phyloP scores from a whole-genome alignment of 257 asterid species.

The Nicotiana obtusifolia region DNA sequence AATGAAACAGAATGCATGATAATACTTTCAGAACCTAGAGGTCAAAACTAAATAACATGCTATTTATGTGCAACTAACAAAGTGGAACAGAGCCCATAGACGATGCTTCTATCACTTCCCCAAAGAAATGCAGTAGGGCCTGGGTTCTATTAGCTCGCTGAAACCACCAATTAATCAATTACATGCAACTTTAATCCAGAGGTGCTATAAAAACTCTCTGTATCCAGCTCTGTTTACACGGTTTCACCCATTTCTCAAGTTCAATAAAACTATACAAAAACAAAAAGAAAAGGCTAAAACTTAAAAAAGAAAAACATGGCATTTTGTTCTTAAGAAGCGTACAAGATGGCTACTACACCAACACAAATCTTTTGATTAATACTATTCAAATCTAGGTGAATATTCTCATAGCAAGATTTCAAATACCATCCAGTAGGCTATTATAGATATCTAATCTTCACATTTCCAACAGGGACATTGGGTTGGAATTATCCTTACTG shows the following conservation, averaged over 20 bases:
- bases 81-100: neutral
- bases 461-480: neutral
- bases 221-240: neutral
- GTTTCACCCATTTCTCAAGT: neutral
- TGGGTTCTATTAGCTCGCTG: neutral
- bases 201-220: neutral
- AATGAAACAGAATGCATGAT: neutral
- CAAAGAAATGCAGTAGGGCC: constrained; percentile 1
- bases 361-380: neutral
- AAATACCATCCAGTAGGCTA: neutral
- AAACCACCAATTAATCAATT: neutral
- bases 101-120: neutral
- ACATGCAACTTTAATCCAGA: neutral
- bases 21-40: neutral
- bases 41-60: neutral
- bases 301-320: neutral
- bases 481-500: neutral
- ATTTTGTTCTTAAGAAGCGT: too few relatives aligned
- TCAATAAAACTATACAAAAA: neutral
- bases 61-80: neutral
- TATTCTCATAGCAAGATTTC: neutral
- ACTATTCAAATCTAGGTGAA: neutral
- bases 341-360: too few relatives aligned
- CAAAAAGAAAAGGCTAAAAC: neutral
- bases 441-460: neutral